Evolutionary conservation across 768 basidiomycete species (phyloP).

Genomic region (Mycena amicta): DNA sequence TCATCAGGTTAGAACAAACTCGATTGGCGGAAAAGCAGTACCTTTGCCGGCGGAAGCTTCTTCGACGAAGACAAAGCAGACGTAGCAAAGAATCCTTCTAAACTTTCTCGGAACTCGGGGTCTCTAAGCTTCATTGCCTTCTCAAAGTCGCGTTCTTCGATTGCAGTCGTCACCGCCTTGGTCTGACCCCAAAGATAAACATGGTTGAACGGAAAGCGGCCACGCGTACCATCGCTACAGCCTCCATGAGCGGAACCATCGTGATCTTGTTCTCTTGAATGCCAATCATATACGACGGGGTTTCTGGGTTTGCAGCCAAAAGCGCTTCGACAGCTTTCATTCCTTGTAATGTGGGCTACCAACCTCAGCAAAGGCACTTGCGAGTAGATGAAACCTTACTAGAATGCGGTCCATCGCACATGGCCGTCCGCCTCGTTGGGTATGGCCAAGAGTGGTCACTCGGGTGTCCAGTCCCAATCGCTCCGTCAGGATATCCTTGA

Average conservation of each 20-base stretch:
- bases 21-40: slow-evolving; percentile 24
- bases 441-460: slow-evolving; percentile 96
- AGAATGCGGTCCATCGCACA: slow-evolving; percentile 92
- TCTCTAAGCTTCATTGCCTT: slow-evolving; percentile 89
- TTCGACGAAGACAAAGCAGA: slow-evolving; percentile 61
- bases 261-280: slow-evolving; percentile 94
- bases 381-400: slow-evolving; percentile 45
- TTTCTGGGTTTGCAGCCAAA: slow-evolving; percentile 81
- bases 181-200: slow-evolving; percentile 54
- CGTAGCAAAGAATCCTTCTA: slow-evolving; percentile 82
- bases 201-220: background rate
- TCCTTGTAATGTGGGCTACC: slow-evolving; percentile 93
- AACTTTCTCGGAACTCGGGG: slow-evolving; percentile 84
- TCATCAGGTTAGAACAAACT: slow-evolving; percentile 14
- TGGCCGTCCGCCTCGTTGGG: slow-evolving; percentile 91
- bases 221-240: slow-evolving; percentile 77
- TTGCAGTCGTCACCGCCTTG: slow-evolving; percentile 79
- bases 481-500: slow-evolving; percentile 87
- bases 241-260: slow-evolving; percentile 88
- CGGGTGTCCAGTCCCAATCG: slow-evolving; percentile 91
- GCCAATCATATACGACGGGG: slow-evolving; percentile 97
- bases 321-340: slow-evolving; percentile 90
- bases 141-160: slow-evolving; percentile 79
- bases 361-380: background rate
- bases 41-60: slow-evolving; percentile 54